These are phyloP conservation scores for Trematosphaeria pertusa DNA, from an alignment of 2,329 filamentous ascomycete genomes.

Conservation along the genomic window DNA sequence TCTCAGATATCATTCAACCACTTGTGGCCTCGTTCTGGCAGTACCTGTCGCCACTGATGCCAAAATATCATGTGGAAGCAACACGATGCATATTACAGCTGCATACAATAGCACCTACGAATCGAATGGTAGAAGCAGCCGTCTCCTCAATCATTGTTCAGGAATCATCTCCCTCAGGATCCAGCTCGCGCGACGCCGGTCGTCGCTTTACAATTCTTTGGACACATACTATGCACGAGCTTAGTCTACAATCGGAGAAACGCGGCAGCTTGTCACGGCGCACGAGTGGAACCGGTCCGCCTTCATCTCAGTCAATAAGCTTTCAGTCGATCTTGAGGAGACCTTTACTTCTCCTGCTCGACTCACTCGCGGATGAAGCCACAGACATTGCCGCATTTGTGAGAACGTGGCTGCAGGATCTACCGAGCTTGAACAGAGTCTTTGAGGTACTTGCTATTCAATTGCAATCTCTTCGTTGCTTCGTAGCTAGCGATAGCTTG, in stretches of 20 bases:
- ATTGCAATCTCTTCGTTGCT: slow-evolving; percentile 39
- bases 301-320: slow-evolving; percentile 54
- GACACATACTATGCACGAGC: slow-evolving; percentile 69
- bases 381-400: slow-evolving; percentile 79
- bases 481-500: slow-evolving; percentile 27
- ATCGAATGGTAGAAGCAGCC: slow-evolving; percentile 80
- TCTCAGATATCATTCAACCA: slow-evolving; percentile 69
- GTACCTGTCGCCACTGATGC: slow-evolving; percentile 79
- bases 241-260: slow-evolving; percentile 45
- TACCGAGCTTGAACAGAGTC: slow-evolving; percentile 60
- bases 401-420: slow-evolving; percentile 78
- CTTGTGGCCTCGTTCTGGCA: slow-evolving; percentile 79
- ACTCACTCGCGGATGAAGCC: slow-evolving; percentile 75
- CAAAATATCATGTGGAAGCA: slow-evolving; percentile 94
- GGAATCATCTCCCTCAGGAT: slow-evolving; percentile 4
- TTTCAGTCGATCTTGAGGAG: slow-evolving; percentile 79
- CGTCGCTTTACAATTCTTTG: slow-evolving; percentile 78
- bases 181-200: slow-evolving; percentile 59
- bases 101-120: slow-evolving; percentile 72
- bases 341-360: slow-evolving; percentile 81
- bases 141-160: slow-evolving; percentile 70
- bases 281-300: slow-evolving; percentile 36
- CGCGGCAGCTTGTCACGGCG: slow-evolving; percentile 36
- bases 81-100: slow-evolving; percentile 86
- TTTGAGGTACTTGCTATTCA: slow-evolving; percentile 45